Base-by-base conservation (phyloP, 164 flowering plant genomes). In the Santalum album region DNA sequence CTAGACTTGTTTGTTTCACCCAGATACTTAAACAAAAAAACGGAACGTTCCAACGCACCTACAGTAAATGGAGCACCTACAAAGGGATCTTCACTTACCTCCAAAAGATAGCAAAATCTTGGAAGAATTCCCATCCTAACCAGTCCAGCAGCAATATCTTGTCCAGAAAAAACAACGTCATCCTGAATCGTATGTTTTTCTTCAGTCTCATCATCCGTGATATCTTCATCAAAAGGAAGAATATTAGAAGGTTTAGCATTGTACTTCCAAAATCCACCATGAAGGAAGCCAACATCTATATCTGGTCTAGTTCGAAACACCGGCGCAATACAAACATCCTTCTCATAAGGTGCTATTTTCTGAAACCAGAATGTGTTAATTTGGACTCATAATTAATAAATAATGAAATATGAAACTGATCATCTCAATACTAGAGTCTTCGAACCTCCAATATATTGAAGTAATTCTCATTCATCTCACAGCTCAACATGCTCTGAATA, bases 181-280 rank as follows among this genome's bases (percentile, higher is more conserved):
- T 94, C 95, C 68, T 81, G 72, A 61, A 94, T 81, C 35, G 96
- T 90, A 55, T 47, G 79, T 56, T 78, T 74, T 17, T 48, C 90
- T 62, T 82, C 88, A 61, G 68, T 59, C 61, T 71, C 69, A 46
- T 65, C 78, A 61, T 73, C 70, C 23, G 39, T 12, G 34, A 44
- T 48, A 49, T 65, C 78, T 20, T 80, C 73, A 50, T 29, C 57
- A 36, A 51, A 62, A 54, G 68, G 76, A 56, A 80, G 65, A 60
- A 90, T 73, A 62, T 82, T 82, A 53, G 95, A 85, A 57, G 84
- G 82, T 61, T 90, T 94, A 54, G 92, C 71, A 71, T 61, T 90
- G 72, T 90, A 90, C 67, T 94, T 94, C 99, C 99, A 94, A 58
- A 72, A 87, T 36, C 99, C 97, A 61, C 99, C 97, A 57, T 65